Evolutionary conservation across 2,329 filamentous ascomycete genomes (phyloP), one percentile per base, ranked within the genome.

Genomic region (Seiridium unicorne): DNA sequence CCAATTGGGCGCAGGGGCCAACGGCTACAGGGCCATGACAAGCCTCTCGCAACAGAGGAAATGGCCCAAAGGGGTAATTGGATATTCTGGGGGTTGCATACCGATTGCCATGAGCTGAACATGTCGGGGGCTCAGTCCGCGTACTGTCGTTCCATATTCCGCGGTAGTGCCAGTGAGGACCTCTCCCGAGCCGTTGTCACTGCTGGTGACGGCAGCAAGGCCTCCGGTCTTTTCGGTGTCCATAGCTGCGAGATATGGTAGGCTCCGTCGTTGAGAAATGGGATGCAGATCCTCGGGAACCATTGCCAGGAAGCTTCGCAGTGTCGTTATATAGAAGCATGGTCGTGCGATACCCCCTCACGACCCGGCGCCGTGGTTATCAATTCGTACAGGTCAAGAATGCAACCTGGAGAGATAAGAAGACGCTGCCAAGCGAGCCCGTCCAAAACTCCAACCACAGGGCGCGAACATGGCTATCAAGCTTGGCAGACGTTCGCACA

Each of bases 61-160:
- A 26, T 26, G 18, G 18, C 18, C 18, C 18, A 26, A 26, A 26
- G 18, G 18, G 18, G 18, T 26, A 26, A 26, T 26, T 26, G 18
- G 18, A 26, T 26, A 26, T 26, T 26, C 18, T 26, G 18, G 18
- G 18, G 18, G 18, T 26, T 2, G 18, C 18, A 26, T 26, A 26
- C 77, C 79, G 13, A 81, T 79, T 44, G 78, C 78, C 77, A 81
- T 81, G 60, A 81, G 76, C 64, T 81, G 79, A 31, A 81, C 79
- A 62, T 80, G 78, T 13, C 78, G 76, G 34, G 77, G 72, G 18
- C 63, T 67, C 13, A 70, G 60, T 34, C 67, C 67, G 18, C 68
- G 65, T 44, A 68, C 61, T 36, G 67, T 69, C 58, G 69, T 60
- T 59, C 60, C 57, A 40, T 64, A 26, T 6, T 40, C 13, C 10